These are phyloP conservation scores for Pseudofabraea citricarpa DNA, from an alignment of 2,329 filamentous ascomycete species.

Conservation along the genomic window DNA sequence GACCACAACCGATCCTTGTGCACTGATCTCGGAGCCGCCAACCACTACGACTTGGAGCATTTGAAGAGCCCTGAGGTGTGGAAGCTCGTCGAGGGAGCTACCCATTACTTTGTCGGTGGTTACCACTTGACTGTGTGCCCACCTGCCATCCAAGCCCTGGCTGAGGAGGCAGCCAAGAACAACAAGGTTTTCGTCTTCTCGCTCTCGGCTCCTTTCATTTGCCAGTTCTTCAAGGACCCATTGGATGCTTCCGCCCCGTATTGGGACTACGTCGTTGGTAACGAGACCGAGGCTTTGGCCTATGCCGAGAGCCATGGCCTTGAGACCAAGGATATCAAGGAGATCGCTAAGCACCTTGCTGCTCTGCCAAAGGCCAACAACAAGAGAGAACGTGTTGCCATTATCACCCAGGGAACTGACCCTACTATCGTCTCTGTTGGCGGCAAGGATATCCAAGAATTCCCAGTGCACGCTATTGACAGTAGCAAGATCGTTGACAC, in stretches of 20 bases:
- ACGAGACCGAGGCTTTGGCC: conserved; percentile 88
- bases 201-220: conserved; percentile 91
- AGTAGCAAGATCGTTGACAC: conserved; percentile 85
- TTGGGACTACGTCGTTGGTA: conserved; percentile 95
- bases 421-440: conserved; percentile 82
- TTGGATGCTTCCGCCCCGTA: conserved; percentile 82
- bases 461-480: conserved; percentile 75
- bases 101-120: conserved; percentile 89
- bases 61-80: conserved; percentile 88
- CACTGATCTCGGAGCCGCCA: conserved; percentile 93
- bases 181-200: conserved; percentile 93
- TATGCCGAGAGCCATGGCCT: conserved; percentile 81
- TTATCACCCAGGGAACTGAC: conserved; percentile 92
- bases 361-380: conserved; percentile 89
- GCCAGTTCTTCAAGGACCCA: conserved; percentile 95
- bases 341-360: conserved; percentile 82
- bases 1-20: conserved; percentile 92
- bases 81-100: conserved; percentile 82
- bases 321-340: conserved; percentile 69
- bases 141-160: conserved; percentile 82
- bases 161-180: conserved; percentile 79
- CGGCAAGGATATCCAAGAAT: conserved; percentile 68
- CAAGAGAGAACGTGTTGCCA: conserved; percentile 76
- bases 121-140: conserved; percentile 98
- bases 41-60: conserved; percentile 94